These are phyloP conservation scores for Phytophthora nicotianae DNA, from an alignment of 352 stramenopile genomes.

Conservation along the genomic window DNA sequence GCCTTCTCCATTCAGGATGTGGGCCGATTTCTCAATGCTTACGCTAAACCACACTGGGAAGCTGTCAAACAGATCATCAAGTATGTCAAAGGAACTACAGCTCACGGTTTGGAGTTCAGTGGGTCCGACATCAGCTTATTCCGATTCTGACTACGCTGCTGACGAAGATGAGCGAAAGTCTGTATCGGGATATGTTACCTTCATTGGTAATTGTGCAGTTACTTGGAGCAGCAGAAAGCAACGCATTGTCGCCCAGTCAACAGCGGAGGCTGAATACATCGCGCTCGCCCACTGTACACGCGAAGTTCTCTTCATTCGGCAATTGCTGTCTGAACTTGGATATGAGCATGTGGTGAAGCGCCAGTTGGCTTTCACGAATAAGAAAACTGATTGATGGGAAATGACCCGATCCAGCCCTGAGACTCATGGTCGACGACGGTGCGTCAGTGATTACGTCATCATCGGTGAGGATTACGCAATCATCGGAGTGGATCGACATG, in stretches of 20 bases:
- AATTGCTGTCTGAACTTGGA: constrained; percentile 9
- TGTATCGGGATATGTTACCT: constrained; percentile 2
- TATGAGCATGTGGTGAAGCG: no score
- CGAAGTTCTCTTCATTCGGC: constrained; percentile 15
- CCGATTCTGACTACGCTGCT: background rate
- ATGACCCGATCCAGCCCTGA: no score
- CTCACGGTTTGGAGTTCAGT: background rate
- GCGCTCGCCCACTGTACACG: constrained; percentile 8
- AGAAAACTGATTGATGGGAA: no score
- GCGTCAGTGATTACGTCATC: no score
- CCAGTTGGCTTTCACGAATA: no score
- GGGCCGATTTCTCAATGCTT: background rate
- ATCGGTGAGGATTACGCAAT: no score
- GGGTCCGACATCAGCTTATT: background rate
- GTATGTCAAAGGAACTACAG: background rate
- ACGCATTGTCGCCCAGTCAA: constrained; percentile 15
- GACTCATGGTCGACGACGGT: no score
- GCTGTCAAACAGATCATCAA: background rate
- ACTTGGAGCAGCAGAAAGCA: constrained; percentile 19
- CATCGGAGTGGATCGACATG: no score
- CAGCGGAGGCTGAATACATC: constrained; percentile 21
- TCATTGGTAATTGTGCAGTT: constrained; percentile 19
- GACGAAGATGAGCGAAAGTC: background rate
- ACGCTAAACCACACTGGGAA: background rate
- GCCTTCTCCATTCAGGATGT: background rate